Conservation (phyloP, 169 alveolate genomes). For the Plasmodium malariae region DNA sequence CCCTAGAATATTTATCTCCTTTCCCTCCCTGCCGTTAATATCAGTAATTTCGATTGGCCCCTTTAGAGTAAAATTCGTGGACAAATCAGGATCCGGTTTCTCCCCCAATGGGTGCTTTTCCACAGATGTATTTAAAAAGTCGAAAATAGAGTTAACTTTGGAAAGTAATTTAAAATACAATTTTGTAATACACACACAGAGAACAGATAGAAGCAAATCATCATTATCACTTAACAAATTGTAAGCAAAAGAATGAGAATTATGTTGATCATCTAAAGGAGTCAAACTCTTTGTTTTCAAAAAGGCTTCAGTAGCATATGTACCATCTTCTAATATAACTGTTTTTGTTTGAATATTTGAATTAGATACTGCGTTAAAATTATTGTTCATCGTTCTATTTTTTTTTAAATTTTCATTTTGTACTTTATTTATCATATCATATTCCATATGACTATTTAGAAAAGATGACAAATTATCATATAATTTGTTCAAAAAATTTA, state of each 20-base stretch:
- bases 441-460: constrained; percentile 58
- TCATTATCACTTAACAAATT: constrained; percentile 74
- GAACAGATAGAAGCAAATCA: constrained; percentile 71
- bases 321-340: constrained; percentile 96
- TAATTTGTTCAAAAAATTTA: constrained; percentile 4
- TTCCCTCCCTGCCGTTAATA: no score
- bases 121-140: constrained; percentile 54
- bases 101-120: no score
- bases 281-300: constrained; percentile 21
- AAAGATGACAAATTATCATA: constrained; percentile 26
- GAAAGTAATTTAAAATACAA: constrained; percentile 50
- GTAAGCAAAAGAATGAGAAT: constrained; percentile 59
- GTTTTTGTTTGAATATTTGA: constrained; percentile 86
- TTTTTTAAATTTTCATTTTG: constrained; percentile 67
- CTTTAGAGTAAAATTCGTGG: no score
- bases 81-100: no score
- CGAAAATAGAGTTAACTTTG: constrained; percentile 12
- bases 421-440: constrained; percentile 44
- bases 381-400: constrained; percentile 76
- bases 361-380: background rate
- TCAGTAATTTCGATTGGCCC: no score
- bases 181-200: constrained; percentile 63
- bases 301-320: constrained; percentile 94
- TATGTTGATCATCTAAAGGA: background rate
- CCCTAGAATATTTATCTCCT: no score